Conservation (phyloP, 2,329 filamentous ascomycete species). For the Parastagonospora nodorum region DNA sequence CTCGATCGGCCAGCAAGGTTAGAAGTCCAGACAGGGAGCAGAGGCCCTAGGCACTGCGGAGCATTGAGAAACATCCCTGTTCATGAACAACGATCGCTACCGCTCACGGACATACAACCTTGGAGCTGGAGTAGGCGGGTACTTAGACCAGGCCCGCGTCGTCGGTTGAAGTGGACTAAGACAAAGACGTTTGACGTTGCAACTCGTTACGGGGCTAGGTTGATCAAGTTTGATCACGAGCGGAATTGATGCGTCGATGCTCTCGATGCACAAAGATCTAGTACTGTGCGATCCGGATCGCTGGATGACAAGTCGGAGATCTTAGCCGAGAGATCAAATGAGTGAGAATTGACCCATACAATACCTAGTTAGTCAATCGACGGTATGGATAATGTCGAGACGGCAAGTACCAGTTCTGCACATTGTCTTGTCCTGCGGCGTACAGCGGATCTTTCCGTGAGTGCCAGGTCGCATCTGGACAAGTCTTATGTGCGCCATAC, state of each 20-base stretch:
- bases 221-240: background rate
- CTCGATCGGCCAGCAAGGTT: too few species aligned
- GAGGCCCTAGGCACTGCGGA: constrained; percentile 5
- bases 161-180: background rate
- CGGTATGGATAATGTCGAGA: too few species aligned
- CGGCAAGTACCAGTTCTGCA: too few species aligned
- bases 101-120: constrained; percentile 5
- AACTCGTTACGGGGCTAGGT: background rate
- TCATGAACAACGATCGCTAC: constrained; percentile 2
- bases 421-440: too few species aligned
- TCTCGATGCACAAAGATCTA: background rate
- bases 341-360: background rate
- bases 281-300: background rate
- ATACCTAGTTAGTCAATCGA: too few species aligned
- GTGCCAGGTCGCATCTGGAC: too few species aligned
- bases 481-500: too few species aligned
- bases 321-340: background rate
- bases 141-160: background rate
- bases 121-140: constrained; percentile 2
- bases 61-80: constrained; percentile 6
- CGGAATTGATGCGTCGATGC: background rate
- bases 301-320: background rate
- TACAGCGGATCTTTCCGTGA: too few species aligned
- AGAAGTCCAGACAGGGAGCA: background rate
- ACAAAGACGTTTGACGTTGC: constrained; percentile 2